phyloP scores from a whole-genome alignment of 2,329 filamentous ascomycete genomes.

The Pseudogymnoascus sp. region DNA sequence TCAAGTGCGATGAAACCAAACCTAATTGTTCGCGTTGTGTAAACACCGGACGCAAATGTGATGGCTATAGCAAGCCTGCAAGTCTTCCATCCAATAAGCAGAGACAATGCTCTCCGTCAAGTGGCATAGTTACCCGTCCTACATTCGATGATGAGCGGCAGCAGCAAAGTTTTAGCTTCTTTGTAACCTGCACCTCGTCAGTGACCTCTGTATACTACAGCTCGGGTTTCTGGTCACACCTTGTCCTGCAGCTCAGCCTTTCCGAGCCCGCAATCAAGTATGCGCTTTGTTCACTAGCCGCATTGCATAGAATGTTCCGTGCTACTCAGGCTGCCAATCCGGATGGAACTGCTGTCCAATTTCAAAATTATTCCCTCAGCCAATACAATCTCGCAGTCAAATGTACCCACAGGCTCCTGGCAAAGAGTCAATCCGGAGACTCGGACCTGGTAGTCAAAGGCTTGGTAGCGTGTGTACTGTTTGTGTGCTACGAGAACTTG shows the following conservation, averaged over 20 bases:
- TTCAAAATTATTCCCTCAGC: conserved; percentile 11
- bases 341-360: neutral
- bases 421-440: neutral
- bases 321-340: neutral
- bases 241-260: conserved; percentile 17
- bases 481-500: conserved; percentile 19
- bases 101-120: neutral
- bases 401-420: conserved; percentile 12
- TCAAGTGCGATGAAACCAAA: conserved; percentile 29
- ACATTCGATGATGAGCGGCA: neutral
- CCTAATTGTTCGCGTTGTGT: conserved; percentile 26
- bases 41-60: conserved; percentile 26
- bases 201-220: neutral
- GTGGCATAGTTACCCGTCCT: conserved; percentile 7
- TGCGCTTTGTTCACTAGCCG: conserved; percentile 16
- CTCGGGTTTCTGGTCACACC: conserved; percentile 18
- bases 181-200: conserved; percentile 14
- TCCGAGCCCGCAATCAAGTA: conserved; percentile 17
- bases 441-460: neutral
- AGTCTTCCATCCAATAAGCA: neutral
- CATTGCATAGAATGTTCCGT: conserved; percentile 14
- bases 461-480: conserved; percentile 19
- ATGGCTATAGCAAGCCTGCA: conserved; percentile 21
- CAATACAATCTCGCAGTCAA: conserved; percentile 17
- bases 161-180: conserved; percentile 17